These are phyloP conservation scores for Ophiostoma sp. DNA, from an alignment of 2,329 filamentous ascomycete species.

Conservation along the genomic window DNA sequence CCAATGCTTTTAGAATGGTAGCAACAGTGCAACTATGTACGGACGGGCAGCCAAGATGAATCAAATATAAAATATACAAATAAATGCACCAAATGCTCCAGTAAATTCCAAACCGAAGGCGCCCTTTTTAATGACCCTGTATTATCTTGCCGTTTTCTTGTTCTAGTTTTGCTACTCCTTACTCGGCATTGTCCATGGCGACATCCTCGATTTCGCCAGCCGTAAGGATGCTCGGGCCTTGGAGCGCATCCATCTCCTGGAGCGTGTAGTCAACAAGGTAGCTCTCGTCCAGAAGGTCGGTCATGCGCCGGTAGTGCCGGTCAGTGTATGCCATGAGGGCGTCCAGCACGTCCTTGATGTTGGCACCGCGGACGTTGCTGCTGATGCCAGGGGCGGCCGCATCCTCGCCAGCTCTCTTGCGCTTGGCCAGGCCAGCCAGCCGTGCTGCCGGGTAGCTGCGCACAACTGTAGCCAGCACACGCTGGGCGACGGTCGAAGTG, in stretches of 20 bases:
- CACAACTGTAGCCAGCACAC: conserved; percentile 73
- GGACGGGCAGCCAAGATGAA: not conserved
- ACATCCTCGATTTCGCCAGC: conserved; percentile 27
- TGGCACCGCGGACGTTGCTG: conserved; percentile 46
- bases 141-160: not conserved
- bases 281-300: conserved; percentile 89
- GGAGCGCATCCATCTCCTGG: conserved; percentile 78
- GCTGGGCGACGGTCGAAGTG: conserved; percentile 78
- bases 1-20: not conserved
- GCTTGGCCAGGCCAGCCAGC: conserved; percentile 61
- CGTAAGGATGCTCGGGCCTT: conserved; percentile 32
- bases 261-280: conserved; percentile 92
- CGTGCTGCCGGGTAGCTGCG: conserved; percentile 73
- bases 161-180: not conserved
- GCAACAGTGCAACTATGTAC: not conserved
- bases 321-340: conserved; percentile 89
- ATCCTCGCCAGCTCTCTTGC: conserved; percentile 25
- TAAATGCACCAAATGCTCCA: not conserved
- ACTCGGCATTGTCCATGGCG: conserved; percentile 25
- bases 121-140: not conserved
- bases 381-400: conserved; percentile 36
- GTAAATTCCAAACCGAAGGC: conserved; percentile 7
- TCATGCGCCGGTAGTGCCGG: conserved; percentile 81
- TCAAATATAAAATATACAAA: not conserved
- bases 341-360: conserved; percentile 76